These are phyloP conservation scores for Friedmanniomyces endolithicus DNA, from an alignment of 495 filamentous ascomycete species.

Conservation along the genomic window DNA sequence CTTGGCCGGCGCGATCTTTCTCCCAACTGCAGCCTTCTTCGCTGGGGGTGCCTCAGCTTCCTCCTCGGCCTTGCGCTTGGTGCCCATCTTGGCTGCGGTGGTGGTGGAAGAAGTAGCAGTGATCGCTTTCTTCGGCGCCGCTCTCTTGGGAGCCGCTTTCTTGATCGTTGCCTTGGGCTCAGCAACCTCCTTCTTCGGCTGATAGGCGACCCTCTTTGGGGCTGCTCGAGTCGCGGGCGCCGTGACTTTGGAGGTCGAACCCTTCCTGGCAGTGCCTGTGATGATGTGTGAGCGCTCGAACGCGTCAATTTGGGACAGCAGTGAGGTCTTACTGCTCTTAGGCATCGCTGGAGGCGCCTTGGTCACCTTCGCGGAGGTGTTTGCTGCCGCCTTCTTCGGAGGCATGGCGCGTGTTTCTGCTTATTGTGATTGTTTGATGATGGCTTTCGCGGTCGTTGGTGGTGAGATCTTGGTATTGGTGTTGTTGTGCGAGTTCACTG, in stretches of 20 bases:
- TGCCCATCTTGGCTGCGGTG: not conserved
- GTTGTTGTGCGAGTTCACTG: too few species aligned
- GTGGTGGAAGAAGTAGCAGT: not conserved
- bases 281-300: not conserved
- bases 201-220: constrained; percentile 5
- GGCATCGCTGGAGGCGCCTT: constrained; percentile 11
- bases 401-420: not conserved
- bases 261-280: not conserved
- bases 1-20: not conserved
- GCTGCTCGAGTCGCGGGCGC: constrained; percentile 1
- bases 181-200: not conserved
- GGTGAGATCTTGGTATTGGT: too few species aligned
- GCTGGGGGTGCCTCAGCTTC: not conserved
- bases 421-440: not conserved
- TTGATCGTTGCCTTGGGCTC: too few species aligned
- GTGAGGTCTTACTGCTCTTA: not conserved
- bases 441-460: not conserved
- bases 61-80: constrained; percentile 9
- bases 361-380: constrained; percentile 8
- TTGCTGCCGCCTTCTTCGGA: constrained; percentile 7
- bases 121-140: too few species aligned
- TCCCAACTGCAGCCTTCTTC: not conserved
- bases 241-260: not conserved
- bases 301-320: not conserved
- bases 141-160: constrained; percentile 2